A percentile compares a stretch with the other conserved stretches of the same genome.
Evolutionary conservation across 441 rosid genomes (phyloP).

Genomic region (Pelargonium fulgidum): DNA sequence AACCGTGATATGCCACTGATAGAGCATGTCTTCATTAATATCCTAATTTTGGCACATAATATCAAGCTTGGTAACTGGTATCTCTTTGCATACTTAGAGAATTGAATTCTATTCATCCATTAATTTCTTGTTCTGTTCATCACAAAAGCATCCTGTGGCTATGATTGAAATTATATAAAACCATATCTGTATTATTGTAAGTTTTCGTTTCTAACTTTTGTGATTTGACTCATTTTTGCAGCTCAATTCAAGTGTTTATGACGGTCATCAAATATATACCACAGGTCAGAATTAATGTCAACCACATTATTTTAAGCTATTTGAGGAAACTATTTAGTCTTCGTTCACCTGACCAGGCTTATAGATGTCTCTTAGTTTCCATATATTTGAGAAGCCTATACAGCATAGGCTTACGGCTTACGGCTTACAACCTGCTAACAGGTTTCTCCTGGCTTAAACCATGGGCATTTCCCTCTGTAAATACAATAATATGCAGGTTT

Average conservation of each 20-base stretch:
- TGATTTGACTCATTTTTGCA: conserved; percentile 31
- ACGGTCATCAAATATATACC: conserved; percentile 82
- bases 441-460: too few species aligned
- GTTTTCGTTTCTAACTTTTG: conserved; percentile 11
- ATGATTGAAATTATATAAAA: background rate
- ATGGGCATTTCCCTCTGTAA: too few species aligned
- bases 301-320: background rate
- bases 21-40: too few species aligned
- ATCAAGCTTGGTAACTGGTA: too few species aligned
- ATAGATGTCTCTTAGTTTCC: background rate
- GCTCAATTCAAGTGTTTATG: conserved; percentile 87
- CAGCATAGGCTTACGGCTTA: too few species aligned
- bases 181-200: background rate
- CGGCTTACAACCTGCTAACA: too few species aligned
- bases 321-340: background rate
- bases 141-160: background rate
- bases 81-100: too few species aligned
- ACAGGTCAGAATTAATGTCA: conserved; percentile 44
- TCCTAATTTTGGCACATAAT: too few species aligned
- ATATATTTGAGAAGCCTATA: background rate
- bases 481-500: too few species aligned
- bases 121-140: background rate
- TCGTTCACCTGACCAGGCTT: background rate
- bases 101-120: too few species aligned
- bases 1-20: too few species aligned